A percentile compares a stretch with the other conserved stretches of the same genome.
Conservation (phyloP, 768 basidiomycete genomes). For the Panaeolus cyanescens region DNA sequence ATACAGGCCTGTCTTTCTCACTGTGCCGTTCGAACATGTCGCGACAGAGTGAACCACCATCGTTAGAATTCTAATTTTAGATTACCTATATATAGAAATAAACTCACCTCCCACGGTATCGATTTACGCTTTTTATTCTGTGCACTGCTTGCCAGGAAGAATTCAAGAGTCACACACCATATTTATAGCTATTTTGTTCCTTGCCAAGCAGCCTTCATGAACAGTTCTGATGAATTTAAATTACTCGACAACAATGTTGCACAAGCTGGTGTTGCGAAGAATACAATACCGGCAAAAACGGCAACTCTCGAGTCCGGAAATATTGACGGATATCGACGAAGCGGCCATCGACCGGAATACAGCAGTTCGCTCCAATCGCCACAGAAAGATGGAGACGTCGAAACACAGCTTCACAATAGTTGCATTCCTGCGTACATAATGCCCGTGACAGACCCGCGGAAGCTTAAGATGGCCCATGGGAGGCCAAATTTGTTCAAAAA, state of each 20-base stretch:
- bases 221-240: neutral
- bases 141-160: neutral
- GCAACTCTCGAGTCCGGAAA: neutral
- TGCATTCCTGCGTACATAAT: neutral
- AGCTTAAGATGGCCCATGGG: no score
- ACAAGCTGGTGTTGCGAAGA: neutral
- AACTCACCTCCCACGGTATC: neutral
- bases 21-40: neutral
- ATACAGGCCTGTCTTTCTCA: constrained; percentile 7
- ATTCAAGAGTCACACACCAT: neutral
- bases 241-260: neutral
- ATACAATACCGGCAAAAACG: neutral
- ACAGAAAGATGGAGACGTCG: neutral
- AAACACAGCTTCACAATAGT: neutral
- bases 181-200: neutral
- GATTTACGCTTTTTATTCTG: neutral
- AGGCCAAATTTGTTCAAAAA: neutral
- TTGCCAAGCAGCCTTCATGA: neutral
- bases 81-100: neutral
- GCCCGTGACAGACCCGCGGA: neutral
- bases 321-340: neutral
- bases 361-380: neutral
- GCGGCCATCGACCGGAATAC: neutral
- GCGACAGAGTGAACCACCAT: constrained; percentile 11
- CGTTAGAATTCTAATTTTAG: neutral